phyloP scores from a whole-genome alignment of 2,329 filamentous ascomycete genomes.

The Trichophyton schoenleinii region DNA sequence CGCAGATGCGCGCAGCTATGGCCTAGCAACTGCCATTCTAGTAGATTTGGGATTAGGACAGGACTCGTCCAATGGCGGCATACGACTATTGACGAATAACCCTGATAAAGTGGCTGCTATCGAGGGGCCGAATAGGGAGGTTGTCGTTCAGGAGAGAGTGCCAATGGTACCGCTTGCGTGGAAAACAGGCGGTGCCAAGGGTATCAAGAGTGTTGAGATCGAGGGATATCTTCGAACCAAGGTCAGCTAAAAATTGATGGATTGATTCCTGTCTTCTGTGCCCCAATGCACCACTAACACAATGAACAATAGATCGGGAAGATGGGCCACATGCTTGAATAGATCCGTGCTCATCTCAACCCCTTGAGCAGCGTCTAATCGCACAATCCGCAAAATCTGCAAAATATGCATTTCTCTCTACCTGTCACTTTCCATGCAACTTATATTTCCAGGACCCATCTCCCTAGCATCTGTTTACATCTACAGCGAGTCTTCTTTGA shows the following conservation, averaged over 20 bases:
- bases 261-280: background rate
- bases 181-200: slow-evolving; percentile 64
- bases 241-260: slow-evolving; percentile 40
- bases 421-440: background rate
- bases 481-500: background rate
- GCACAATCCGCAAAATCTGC: background rate
- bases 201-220: slow-evolving; percentile 76
- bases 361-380: background rate
- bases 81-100: slow-evolving; percentile 86
- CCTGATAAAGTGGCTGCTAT: slow-evolving; percentile 93
- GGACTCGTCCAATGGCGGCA: slow-evolving; percentile 47
- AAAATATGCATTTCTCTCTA: background rate
- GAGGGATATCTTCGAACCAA: slow-evolving; percentile 93
- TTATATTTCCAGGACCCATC: background rate
- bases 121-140: slow-evolving; percentile 78
- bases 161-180: slow-evolving; percentile 93
- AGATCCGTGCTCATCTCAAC: slow-evolving; percentile 1
- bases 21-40: slow-evolving; percentile 90
- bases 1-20: slow-evolving; percentile 87
- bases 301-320: slow-evolving; percentile 54
- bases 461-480: background rate
- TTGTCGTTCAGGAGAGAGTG: slow-evolving; percentile 77
- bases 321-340: slow-evolving; percentile 64
- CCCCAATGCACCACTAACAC: background rate
- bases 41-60: slow-evolving; percentile 63